Evolutionary conservation across 441 rosid genomes (phyloP).

Genomic region (Pelargonium fulgidum): DNA sequence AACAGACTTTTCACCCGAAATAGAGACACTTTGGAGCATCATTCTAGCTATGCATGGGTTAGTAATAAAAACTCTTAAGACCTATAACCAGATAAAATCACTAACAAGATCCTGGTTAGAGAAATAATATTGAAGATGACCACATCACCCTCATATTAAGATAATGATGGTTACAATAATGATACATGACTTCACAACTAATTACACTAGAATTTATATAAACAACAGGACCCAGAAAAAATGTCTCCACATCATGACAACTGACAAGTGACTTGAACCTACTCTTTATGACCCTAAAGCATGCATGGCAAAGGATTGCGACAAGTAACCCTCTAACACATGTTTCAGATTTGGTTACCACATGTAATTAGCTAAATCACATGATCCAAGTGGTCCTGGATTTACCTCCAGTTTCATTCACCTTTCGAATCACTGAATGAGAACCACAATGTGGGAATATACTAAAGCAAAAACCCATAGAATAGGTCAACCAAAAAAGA

Average conservation of each 20-base stretch:
- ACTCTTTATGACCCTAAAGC: not conserved
- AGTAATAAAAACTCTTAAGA: not conserved
- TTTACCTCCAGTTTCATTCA: not conserved
- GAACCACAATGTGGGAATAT: slow-evolving; percentile 4
- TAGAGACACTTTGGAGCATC: too few relatives aligned
- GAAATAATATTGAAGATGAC: slow-evolving; percentile 10
- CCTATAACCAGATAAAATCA: not conserved
- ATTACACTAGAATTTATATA: not conserved
- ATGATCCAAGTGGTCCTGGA: slow-evolving; percentile 15
- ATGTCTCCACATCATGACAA: slow-evolving; percentile 9
- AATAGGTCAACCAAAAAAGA: not conserved
- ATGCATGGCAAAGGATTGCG: not conserved
- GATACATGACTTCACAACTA: not conserved
- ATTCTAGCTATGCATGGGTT: not conserved
- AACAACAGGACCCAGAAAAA: not conserved
- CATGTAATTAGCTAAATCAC: slow-evolving; percentile 7
- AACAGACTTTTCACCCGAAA: too few relatives aligned
- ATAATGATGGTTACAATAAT: not conserved
- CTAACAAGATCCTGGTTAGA: not conserved
- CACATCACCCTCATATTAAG: not conserved
- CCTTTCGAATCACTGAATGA: not conserved
- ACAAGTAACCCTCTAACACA: slow-evolving; percentile 13
- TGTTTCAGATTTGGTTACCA: slow-evolving; percentile 7
- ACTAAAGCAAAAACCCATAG: not conserved
- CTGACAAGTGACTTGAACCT: not conserved